Base-by-base conservation (phyloP, 306 rosid genomes). In the Glycine latifolia region DNA sequence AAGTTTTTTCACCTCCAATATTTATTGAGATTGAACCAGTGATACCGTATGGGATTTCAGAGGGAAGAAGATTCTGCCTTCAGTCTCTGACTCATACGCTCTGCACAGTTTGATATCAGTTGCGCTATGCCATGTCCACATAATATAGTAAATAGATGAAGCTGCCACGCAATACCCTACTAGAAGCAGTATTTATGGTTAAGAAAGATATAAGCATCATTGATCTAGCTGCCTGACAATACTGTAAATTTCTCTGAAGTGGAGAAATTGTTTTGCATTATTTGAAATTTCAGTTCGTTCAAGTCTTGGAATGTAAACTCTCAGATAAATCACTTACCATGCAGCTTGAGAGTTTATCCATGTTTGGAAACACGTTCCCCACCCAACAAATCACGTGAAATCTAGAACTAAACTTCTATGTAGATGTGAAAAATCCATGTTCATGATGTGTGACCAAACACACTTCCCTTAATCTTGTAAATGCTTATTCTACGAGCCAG, bases 11-110 rank as follows among this genome's bases (percentile, higher is more conserved):
- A 75, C 89, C 85, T 71, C 62, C 63, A 66, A 62, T 84, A 84
- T 86, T 90, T 68, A 79, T 82, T 75, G 87, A 76, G 84, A 82
- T 75, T 87, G 70, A 82, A 81, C 54, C 67, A 76, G 61, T 69
- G 82, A 82, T 69, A 37, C 58, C 31, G 88, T 80, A 61, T 84
- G 87, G 87, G 85, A 84, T 75, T 85, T 65, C 71, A 75, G 97
- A 91, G 98, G 92, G 97, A 94, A 94, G 98, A 92, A 92, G 98
- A 92, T 90, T 81, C 87, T 85, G 87, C 87, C 93, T 94, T 92
- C 98, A 94, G 98, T 82, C 94, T 94, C 94, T 90, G 82, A 78
- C 86, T 84, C 90, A 65, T 81, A 48, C 84, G 67, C 85, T 83
- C 85, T 68, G 68, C 84, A 79, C 49, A 72, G 77, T 71, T 73